Base-by-base conservation (phyloP, 192 early-diverging fungal species). In the Backusella tarrabulga region DNA sequence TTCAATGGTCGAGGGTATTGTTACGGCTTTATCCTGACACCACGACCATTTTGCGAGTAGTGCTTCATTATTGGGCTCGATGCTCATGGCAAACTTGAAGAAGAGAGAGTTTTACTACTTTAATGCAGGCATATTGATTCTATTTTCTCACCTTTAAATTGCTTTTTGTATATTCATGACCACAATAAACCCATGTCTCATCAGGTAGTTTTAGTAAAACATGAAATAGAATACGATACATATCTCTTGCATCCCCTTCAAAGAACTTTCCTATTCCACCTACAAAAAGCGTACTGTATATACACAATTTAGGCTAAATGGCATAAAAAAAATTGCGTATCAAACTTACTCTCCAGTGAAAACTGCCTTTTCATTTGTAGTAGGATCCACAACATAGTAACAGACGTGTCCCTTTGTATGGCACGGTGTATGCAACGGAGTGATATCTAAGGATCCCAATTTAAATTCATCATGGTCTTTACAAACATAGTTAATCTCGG, bases 321-420 rank as follows among this genome's bases (percentile, higher is more conserved):
- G 32, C n/a, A 44, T 34, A 42, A 36, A 7, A 9, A 11, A 11
- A 32, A 23, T 32, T 32, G 32, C 32, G 1, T 32, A 32, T 1
- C 0, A 4, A 6, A 77, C 80, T 71, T 77, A 81, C 80, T 81
- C 80, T 72, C 97, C 97, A 9, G 96, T 97, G 76, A 98, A 98
- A 23, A 95, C 95, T 17, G 90, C 92, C 63, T 83, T 84, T 67
- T 94, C 89, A 14, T 87, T 77, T 11, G 80, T 86, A 19, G 78
- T 72, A n/a, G 79, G 82, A 79, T 92, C 91, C 42, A 86, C 87
- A 19, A 96, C 87, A 81, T 88, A 96, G 84, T 91, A 98, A 77
- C 92, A 91, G 8, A 98, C 91, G 81, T 92, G 93, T 29, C 95
- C 94, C 0, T 86, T 91, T 7, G 97, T 99, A 83, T 99, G 97